Evolutionary conservation across 164 flowering plant species (phyloP), one percentile per base, ranked within the genome.

Genomic region (Aristolochia contorta): DNA sequence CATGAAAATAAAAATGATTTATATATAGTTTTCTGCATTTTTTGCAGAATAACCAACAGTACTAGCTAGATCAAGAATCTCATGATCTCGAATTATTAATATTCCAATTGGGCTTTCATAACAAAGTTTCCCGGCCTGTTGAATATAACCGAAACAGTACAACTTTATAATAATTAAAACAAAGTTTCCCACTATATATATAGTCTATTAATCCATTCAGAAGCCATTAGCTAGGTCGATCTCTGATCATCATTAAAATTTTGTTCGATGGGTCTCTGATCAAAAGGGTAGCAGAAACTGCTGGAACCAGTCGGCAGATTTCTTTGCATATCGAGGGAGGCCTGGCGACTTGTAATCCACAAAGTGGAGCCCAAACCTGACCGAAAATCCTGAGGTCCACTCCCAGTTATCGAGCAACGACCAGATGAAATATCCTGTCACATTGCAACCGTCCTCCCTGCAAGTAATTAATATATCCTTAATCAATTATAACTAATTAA

Each of bases 381-480:
- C 82, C 0, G 87, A 77, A 62, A 84, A 90, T 8, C 95, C 95
- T 7, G 67, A 68, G 74, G 79, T 84, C 95, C 95, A 87, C 66
- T 87, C 95, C 92, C 95, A 90, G 74, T 87, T 87, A 69, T 90
- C 95, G 7, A 90, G 84, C 79, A 90, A 68, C 14, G 97, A 85
- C 97, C 97, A 90, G 12, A 73, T 80, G 57, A 87, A 90, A 52
- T 90, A 87, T 37, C 95, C 97, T 0, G 71, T 77, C 15, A 87
- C 77, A 48, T 85, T 73, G 41, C 95, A 90, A 14, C 73, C 73
- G 25, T 87, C 92, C 68, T 84, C 63, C 82, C 97, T 90, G 88
- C 62, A 6, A 27, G 30, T 27, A 27, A 27, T 27, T 27, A 27
- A 27, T 27, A 27, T 27, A 27, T 27, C 30, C 30, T 27, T 27